phyloP scores from a whole-genome alignment of 2,329 filamentous ascomycete species.

The Colletotrichum sansevieriae region DNA sequence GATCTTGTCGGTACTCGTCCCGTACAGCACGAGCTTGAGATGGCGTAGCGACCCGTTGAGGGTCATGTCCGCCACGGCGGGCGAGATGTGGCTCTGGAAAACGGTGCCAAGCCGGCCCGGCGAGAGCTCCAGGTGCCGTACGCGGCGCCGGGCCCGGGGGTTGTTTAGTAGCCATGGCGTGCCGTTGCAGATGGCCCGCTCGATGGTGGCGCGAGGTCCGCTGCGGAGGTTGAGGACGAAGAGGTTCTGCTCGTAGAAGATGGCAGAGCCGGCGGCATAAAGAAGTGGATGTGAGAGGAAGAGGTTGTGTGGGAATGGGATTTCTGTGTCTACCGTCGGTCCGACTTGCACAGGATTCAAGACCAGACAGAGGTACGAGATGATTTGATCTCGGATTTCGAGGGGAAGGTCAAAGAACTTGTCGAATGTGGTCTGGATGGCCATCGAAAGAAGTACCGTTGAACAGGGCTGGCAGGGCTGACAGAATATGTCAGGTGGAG shows the following conservation, averaged over 20 bases:
- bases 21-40: constrained; percentile 44
- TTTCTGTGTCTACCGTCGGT: constrained; percentile 24
- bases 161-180: constrained; percentile 39
- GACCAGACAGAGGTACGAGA: constrained; percentile 45
- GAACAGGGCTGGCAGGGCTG: neutral
- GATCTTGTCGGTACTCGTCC: constrained; percentile 27
- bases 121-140: constrained; percentile 43
- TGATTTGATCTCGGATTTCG: constrained; percentile 48
- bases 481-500: neutral
- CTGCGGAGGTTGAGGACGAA: constrained; percentile 45
- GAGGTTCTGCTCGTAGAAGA: constrained; percentile 48
- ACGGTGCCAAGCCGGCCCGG: constrained; percentile 44
- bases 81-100: constrained; percentile 41
- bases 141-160: constrained; percentile 39
- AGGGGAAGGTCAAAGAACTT: constrained; percentile 48
- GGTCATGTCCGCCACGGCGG: constrained; percentile 46
- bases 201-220: constrained; percentile 29
- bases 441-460: constrained; percentile 11
- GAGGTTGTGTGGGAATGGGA: constrained; percentile 41
- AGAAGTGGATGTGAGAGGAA: constrained; percentile 45
- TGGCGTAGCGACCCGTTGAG: constrained; percentile 44
- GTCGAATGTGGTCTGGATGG: constrained; percentile 37
- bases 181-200: constrained; percentile 30
- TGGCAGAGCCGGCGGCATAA: constrained; percentile 43
- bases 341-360: constrained; percentile 43